Percentiles rank a stretch among this genome's conserved stretches.
phyloP scores from a whole-genome alignment of 345 rosid genomes.

The Microthlaspi erraticum region DNA sequence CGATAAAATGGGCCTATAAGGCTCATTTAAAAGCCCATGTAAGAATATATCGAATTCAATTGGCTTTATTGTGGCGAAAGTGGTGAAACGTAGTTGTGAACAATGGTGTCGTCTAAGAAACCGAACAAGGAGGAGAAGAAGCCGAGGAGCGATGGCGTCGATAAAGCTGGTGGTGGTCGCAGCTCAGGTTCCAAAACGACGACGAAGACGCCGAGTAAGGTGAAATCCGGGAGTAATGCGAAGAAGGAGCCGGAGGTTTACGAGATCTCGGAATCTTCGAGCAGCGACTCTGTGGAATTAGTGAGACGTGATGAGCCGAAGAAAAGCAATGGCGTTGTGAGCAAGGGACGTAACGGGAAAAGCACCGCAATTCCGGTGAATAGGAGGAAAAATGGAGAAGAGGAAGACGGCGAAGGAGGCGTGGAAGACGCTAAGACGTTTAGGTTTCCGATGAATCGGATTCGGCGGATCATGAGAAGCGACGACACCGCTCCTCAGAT shows the following conservation, averaged over 20 bases:
- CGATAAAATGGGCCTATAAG: not conserved
- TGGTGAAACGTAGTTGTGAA: not conserved
- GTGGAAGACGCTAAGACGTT: conserved; percentile 51
- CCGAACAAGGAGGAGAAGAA: conserved; percentile 32
- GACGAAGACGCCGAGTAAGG: conserved; percentile 30
- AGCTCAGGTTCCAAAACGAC: conserved; percentile 24
- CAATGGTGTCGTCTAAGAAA: conserved; percentile 49
- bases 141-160: conserved; percentile 32
- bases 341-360: conserved; percentile 11
- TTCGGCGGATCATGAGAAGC: conserved; percentile 66
- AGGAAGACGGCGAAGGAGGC: conserved; percentile 40
- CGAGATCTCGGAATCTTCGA: conserved; percentile 43
- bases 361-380: conserved; percentile 12
- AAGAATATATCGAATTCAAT: not conserved
- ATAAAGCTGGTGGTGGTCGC: conserved; percentile 1
- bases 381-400: conserved; percentile 35
- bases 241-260: conserved; percentile 30
- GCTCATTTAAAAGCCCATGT: not conserved
- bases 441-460: conserved; percentile 75
- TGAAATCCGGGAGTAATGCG: not conserved
- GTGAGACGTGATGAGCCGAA: conserved; percentile 12
- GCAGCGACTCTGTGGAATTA: conserved; percentile 31
- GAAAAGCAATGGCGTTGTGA: conserved; percentile 37
- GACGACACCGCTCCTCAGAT: conserved; percentile 49
- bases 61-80: not conserved